Evolutionary conservation across 2,329 filamentous ascomycete species (phyloP).

Genomic region (Scedosporium apiospermum): DNA sequence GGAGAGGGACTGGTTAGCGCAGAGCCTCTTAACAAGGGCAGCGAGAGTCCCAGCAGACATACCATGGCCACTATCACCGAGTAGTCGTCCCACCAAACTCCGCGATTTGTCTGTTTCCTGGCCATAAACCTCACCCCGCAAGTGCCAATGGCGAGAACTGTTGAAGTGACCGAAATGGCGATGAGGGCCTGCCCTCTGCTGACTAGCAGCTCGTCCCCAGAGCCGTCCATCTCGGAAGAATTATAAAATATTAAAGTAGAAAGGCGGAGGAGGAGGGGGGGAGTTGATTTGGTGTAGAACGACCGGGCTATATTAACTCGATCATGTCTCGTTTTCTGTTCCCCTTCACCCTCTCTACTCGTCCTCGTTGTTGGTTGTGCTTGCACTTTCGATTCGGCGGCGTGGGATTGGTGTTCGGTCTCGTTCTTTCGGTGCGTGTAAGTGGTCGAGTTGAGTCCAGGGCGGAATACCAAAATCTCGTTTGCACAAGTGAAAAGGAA

Average conservation of each 20-base stretch:
- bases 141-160: conserved; percentile 21
- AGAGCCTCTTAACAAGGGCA: not conserved
- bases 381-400: not conserved
- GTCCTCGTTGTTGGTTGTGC: not conserved
- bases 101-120: conserved; percentile 16
- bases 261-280: not conserved
- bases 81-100: conserved; percentile 23
- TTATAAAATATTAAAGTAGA: not conserved
- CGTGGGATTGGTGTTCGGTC: not conserved
- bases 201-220: conserved; percentile 3
- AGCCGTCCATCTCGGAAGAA: not conserved
- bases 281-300: not conserved
- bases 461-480: not conserved
- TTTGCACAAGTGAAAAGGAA: conserved; percentile 17
- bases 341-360: not conserved
- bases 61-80: conserved; percentile 22
- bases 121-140: conserved; percentile 22
- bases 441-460: no score
- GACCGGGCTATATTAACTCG: not conserved
- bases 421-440: not conserved
- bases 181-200: conserved; percentile 24
- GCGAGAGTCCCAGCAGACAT: conserved; percentile 5
- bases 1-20: not conserved
- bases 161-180: conserved; percentile 22
- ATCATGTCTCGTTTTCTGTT: not conserved